A percentile compares a stretch with the other conserved stretches of the same genome.
These are phyloP conservation scores for Candida alai DNA, from an alignment of 805 yeast species.

Conservation along the genomic window DNA sequence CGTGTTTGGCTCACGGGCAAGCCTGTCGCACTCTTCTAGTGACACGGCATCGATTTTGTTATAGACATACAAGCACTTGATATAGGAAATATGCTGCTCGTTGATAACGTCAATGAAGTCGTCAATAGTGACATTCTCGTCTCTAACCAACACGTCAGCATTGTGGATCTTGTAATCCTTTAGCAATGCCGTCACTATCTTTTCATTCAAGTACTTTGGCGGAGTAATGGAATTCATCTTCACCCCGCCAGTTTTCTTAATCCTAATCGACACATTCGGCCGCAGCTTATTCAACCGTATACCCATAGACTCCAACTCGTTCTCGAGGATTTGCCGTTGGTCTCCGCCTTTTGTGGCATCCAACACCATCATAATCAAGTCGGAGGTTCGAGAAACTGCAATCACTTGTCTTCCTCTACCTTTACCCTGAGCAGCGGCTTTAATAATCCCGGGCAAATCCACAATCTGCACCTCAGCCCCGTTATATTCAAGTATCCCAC, in stretches of 20 bases:
- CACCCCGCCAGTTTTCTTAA: constrained; percentile 88
- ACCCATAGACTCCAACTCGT: constrained; percentile 91
- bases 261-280: constrained; percentile 76
- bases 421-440: constrained; percentile 95
- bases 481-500: constrained; percentile 90
- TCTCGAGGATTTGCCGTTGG: constrained; percentile 81
- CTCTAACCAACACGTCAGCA: constrained; percentile 89
- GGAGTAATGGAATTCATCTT: constrained; percentile 79
- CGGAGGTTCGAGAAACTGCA: constrained; percentile 94
- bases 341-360: constrained; percentile 94
- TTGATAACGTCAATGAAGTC: constrained; percentile 89
- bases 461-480: constrained; percentile 97
- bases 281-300: constrained; percentile 76
- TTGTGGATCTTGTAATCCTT: constrained; percentile 88
- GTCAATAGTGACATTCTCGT: constrained; percentile 85
- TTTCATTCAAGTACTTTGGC: constrained; percentile 78
- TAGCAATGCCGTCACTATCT: constrained; percentile 67
- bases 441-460: constrained; percentile 96
- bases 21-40: constrained; percentile 85
- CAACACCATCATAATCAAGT: constrained; percentile 84
- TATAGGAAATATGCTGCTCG: constrained; percentile 80
- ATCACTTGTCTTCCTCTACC: constrained; percentile 98
- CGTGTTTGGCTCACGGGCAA: constrained; percentile 90
- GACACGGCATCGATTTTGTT: constrained; percentile 96
- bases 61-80: constrained; percentile 89